Percentiles rank a stretch among this genome's conserved stretches.
Evolutionary conservation across 2,329 filamentous ascomycete species (phyloP).

Genomic region (Microdochium bolleyi): DNA sequence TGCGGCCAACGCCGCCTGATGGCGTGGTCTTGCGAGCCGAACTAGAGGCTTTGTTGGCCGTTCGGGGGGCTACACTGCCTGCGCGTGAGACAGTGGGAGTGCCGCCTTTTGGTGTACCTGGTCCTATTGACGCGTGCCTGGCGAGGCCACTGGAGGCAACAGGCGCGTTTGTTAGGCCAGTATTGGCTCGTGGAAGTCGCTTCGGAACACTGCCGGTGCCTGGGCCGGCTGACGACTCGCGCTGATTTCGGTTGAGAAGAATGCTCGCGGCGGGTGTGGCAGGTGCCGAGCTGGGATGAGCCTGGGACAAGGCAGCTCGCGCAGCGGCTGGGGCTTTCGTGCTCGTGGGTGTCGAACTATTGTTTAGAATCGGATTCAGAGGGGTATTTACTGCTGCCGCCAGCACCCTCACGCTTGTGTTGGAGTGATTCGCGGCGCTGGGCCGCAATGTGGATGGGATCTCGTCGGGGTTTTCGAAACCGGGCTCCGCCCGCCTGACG

Average conservation of each 20-base stretch:
- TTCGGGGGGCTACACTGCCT: slow-evolving; percentile 53
- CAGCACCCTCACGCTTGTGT: slow-evolving; percentile 28
- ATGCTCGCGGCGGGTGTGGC: slow-evolving; percentile 53
- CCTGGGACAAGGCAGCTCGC: slow-evolving; percentile 34
- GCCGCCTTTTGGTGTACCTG: slow-evolving; percentile 49
- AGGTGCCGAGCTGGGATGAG: slow-evolving; percentile 49
- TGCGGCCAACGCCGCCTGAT: slow-evolving; percentile 20
- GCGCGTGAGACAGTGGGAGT: slow-evolving; percentile 32
- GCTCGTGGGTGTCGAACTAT: slow-evolving; percentile 13
- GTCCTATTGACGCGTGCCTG: slow-evolving; percentile 54
- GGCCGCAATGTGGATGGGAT: slow-evolving; percentile 55
- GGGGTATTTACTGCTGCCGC: slow-evolving; percentile 22
- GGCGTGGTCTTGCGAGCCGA: slow-evolving; percentile 33
- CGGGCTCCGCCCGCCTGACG: slow-evolving; percentile 52
- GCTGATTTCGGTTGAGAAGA: slow-evolving; percentile 46
- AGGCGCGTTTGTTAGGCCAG: slow-evolving; percentile 37
- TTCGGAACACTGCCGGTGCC: slow-evolving; percentile 35
- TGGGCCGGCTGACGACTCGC: slow-evolving; percentile 53
- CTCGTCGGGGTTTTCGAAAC: slow-evolving; percentile 54
- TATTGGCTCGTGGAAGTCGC: slow-evolving; percentile 40
- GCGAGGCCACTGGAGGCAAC: slow-evolving; percentile 50
- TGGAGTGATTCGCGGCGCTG: slow-evolving; percentile 45
- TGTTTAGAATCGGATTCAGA: slow-evolving; percentile 26
- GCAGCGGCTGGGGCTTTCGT: slow-evolving; percentile 27
- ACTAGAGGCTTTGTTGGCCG: slow-evolving; percentile 36